phyloP scores from a whole-genome alignment of 805 yeast genomes.

The Suhomyces xylopsoci region DNA sequence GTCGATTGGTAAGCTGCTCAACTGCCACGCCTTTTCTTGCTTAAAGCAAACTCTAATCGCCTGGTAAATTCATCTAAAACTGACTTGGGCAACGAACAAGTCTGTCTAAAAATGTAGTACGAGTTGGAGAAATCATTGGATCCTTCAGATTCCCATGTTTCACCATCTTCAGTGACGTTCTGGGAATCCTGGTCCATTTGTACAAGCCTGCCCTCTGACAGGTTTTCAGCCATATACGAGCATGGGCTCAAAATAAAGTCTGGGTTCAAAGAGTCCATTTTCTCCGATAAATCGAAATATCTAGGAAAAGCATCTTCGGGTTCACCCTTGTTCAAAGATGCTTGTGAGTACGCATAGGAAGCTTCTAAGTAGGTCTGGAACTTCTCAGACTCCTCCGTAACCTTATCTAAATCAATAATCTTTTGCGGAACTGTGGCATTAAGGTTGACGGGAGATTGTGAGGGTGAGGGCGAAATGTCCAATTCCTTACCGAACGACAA shows the following conservation, averaged over 20 bases:
- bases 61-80: neutral
- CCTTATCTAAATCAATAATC: neutral
- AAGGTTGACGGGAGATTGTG: neutral
- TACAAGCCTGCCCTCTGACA: neutral
- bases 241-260: neutral
- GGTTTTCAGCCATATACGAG: neutral
- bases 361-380: neutral
- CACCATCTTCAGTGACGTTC: neutral
- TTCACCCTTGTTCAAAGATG: neutral
- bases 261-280: neutral
- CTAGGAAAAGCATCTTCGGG: neutral
- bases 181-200: neutral
- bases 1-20: neutral
- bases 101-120: neutral
- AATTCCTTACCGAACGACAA: neutral
- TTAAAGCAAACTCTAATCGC: neutral
- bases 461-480: neutral
- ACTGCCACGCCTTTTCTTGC: neutral
- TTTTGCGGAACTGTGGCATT: neutral
- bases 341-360: neutral
- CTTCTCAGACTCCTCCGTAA: slow-evolving; percentile 4
- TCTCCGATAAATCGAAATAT: neutral
- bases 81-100: neutral
- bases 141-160: neutral
- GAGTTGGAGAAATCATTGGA: neutral